Evolutionary conservation across 345 rosid genomes (phyloP).

Genomic region (Eucalyptus curtisii): DNA sequence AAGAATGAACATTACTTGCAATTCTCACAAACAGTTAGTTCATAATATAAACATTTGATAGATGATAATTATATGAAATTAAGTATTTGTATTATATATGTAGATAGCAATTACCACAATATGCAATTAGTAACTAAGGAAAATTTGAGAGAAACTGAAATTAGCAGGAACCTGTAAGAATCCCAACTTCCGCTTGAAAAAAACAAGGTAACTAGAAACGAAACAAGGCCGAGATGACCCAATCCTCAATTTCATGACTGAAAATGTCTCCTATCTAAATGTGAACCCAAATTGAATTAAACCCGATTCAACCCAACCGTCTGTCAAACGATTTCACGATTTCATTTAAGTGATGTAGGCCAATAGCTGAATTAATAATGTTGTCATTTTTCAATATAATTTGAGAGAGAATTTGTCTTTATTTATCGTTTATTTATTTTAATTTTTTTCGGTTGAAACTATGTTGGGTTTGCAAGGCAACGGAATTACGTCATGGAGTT

Average conservation of each 20-base stretch:
- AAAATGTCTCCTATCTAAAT: neutral
- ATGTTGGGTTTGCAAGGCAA: neutral
- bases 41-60: neutral
- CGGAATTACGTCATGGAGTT: neutral
- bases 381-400: rapidly evolving
- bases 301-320: neutral
- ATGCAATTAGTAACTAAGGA: neutral
- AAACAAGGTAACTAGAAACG: neutral
- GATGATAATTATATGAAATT: neutral
- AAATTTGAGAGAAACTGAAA: neutral
- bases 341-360: neutral
- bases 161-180: neutral
- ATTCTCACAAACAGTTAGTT: no score
- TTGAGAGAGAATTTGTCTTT: neutral
- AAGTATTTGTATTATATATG: neutral
- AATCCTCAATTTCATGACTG: neutral
- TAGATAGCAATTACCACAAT: neutral
- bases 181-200: neutral
- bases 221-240: neutral
- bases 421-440: neutral
- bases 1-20: neutral
- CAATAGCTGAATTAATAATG: neutral
- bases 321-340: rapidly evolving
- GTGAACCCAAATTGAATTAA: neutral
- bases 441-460: no score